These are phyloP conservation scores for Nigrograna mackinnonii DNA, from an alignment of 2,329 filamentous ascomycete species.

Conservation along the genomic window DNA sequence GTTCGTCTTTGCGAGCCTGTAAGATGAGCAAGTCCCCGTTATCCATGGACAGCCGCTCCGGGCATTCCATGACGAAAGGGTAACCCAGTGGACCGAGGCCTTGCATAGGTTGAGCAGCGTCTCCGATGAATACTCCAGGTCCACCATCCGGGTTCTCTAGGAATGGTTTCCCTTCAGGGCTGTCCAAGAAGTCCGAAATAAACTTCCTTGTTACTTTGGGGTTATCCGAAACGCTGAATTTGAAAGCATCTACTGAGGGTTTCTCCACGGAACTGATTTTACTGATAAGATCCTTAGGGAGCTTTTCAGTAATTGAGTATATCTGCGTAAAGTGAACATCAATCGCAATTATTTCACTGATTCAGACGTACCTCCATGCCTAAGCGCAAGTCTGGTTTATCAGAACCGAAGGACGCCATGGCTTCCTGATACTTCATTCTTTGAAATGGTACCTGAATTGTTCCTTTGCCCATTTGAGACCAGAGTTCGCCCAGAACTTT, in stretches of 20 bases:
- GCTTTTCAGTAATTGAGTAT: conserved; percentile 63
- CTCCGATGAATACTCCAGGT: conserved; percentile 77
- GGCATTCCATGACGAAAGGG: conserved; percentile 64
- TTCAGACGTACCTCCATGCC: conserved; percentile 59
- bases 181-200: conserved; percentile 71
- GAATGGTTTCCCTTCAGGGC: conserved; percentile 60
- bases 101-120: conserved; percentile 72
- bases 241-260: conserved; percentile 76
- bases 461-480: conserved; percentile 51
- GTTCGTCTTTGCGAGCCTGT: conserved; percentile 72
- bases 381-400: conserved; percentile 89
- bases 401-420: conserved; percentile 81
- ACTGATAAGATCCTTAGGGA: conserved; percentile 66
- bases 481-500: conserved; percentile 60
- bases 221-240: conserved; percentile 61
- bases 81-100: conserved; percentile 81
- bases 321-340: too few relatives aligned
- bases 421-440: conserved; percentile 73
- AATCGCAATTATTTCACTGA: neutral
- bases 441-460: conserved; percentile 48
- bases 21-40: conserved; percentile 77
- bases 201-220: conserved; percentile 63
- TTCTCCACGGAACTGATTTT: conserved; percentile 74
- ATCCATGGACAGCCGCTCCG: conserved; percentile 57
- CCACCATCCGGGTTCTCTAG: conserved; percentile 73